Evolutionary conservation across 176 grass and related monocot species (phyloP), one percentile per base, ranked within the genome.

Genomic region (Cenchrus americanus): DNA sequence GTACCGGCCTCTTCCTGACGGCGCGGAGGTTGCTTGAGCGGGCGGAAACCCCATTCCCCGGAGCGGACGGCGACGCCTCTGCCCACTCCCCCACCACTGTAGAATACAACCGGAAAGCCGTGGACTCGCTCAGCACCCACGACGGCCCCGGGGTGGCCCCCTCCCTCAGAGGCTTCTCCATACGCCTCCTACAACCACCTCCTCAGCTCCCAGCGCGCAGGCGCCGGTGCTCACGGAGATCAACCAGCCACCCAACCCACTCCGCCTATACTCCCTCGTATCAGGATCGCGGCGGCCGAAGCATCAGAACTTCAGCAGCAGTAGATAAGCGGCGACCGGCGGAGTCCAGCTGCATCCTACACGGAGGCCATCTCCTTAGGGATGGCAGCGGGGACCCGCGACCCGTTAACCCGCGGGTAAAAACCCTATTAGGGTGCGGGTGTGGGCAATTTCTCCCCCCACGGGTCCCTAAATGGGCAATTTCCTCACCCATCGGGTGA

Each of bases 1-100:
- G 75, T 94, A 97, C 94, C 58, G 94, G 86, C n/a, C 82, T 97
- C 87, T 73, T 97, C 76, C 70, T 88, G 80, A 85, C 71, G 59
- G 80, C 23, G 66, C 81, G 62, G 69, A 91, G 86, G 62, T 86
- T 85, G 81, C 86, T 84, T 76, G 86, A 82, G 47, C 73, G 59
- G 70, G 52, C 44, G 70, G 85, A 50, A 85, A 85, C 41, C 67
- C 87, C 85, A 72, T 80, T 83, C 47, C 76, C 23, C 42, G 54
- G 76, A 24, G 58, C 41, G 37, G 68, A 89, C 48, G 75, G 63
- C 59, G 81, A 77, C 40, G 41, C 30, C 64, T 23, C 82, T 30
- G 69, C 73, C 50, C 50, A 68, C 72, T 60, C 60, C 41, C 21
- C 30, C 41, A 11, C 81, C n/a, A 51, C 51, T 17, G 78, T 18